These are phyloP conservation scores for Miscanthus lutarioriparius DNA, from an alignment of 176 grass and related monocot genomes.

Conservation along the genomic window DNA sequence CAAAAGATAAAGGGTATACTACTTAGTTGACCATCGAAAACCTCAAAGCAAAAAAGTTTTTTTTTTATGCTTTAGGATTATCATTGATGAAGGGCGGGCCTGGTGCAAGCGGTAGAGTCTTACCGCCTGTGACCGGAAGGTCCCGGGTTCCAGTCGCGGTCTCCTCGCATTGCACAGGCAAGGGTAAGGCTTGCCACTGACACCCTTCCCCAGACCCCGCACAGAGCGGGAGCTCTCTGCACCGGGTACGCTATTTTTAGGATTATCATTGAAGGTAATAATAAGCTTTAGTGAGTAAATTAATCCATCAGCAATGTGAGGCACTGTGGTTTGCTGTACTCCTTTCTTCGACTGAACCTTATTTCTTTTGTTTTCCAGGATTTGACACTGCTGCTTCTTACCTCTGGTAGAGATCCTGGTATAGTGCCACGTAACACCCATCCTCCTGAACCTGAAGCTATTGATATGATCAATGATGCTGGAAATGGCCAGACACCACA, in stretches of 20 bases:
- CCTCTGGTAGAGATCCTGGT: slow-evolving; percentile 93
- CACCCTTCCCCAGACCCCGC: too few relatives aligned
- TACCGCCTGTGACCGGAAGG: too few relatives aligned
- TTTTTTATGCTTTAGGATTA: background rate
- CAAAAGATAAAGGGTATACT: background rate
- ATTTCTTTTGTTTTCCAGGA: slow-evolving; percentile 62
- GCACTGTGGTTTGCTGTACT: background rate
- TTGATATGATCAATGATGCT: slow-evolving; percentile 48
- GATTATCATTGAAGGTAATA: background rate
- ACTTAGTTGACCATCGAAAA: background rate
- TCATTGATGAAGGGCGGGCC: too few relatives aligned
- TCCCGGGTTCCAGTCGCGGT: too few relatives aligned
- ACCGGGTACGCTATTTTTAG: too few relatives aligned
- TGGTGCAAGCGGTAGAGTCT: too few relatives aligned
- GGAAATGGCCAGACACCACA: slow-evolving; percentile 72
- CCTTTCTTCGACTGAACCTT: slow-evolving; percentile 1
- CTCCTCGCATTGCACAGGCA: too few relatives aligned
- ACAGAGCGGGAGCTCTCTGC: too few relatives aligned
- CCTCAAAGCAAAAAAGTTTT: background rate
- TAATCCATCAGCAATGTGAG: background rate
- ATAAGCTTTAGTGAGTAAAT: background rate
- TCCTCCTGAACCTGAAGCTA: slow-evolving; percentile 75
- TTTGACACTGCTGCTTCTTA: slow-evolving; percentile 78
- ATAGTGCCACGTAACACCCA: slow-evolving; percentile 87
- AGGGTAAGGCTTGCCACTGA: too few relatives aligned